Evolutionary conservation across 2,329 filamentous ascomycete species (phyloP).

Genomic region (Phyllosticta paracitricarpa): DNA sequence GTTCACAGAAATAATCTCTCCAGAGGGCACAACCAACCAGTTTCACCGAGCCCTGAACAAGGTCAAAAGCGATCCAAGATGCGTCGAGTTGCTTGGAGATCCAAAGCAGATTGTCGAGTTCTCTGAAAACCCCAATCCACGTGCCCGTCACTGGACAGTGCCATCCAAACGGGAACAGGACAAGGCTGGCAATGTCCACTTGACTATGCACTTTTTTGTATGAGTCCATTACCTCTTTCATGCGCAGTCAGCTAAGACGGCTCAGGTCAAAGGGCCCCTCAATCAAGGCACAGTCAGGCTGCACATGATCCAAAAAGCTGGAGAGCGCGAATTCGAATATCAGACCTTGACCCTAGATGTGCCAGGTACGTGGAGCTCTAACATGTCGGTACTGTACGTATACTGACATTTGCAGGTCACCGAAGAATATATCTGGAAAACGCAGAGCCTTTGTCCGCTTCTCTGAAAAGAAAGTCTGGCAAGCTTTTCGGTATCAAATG

Average conservation of each 20-base stretch:
- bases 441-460: background rate
- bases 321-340: conserved; percentile 63
- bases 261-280: conserved; percentile 65
- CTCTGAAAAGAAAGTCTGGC: background rate
- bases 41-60: conserved; percentile 81
- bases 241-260: background rate
- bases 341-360: conserved; percentile 73
- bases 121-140: conserved; percentile 19
- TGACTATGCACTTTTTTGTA: conserved; percentile 70
- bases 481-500: conserved; percentile 9
- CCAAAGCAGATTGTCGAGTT: conserved; percentile 54
- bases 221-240: background rate
- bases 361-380: conserved; percentile 43
- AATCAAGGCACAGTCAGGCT: conserved; percentile 65
- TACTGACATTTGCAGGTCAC: conserved; percentile 2
- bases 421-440: conserved; percentile 6
- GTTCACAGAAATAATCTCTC: conserved; percentile 27
- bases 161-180: conserved; percentile 60
- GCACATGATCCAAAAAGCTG: conserved; percentile 62
- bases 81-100: conserved; percentile 64
- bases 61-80: conserved; percentile 63
- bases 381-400: background rate
- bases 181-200: conserved; percentile 63
- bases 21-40: conserved; percentile 74
- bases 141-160: conserved; percentile 27